A percentile compares a stretch with the other conserved stretches of the same genome.
Evolutionary conservation across 108 stramenopile species (phyloP).

Genomic region (Hondaea fermentalgiana): DNA sequence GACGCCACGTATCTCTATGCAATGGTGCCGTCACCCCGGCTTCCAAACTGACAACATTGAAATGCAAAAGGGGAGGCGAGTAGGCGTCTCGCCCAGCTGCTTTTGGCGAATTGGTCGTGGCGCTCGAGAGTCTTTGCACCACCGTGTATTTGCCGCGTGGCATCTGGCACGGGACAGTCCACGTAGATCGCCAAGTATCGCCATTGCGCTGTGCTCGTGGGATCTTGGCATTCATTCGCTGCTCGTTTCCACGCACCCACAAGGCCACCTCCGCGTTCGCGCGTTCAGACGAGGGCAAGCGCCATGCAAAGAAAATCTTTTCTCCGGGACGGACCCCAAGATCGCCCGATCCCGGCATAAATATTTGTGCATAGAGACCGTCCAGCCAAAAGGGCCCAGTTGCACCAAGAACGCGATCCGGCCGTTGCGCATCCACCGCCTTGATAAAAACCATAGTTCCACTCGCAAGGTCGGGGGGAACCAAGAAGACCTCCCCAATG

Average conservation of each 20-base stretch:
- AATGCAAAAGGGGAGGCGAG: neutral
- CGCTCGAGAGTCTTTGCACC: too few relatives aligned
- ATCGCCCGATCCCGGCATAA: neutral
- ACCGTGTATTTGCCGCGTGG: too few relatives aligned
- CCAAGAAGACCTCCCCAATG: neutral
- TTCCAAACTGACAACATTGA: neutral
- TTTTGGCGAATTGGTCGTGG: too few relatives aligned
- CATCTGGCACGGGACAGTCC: too few relatives aligned
- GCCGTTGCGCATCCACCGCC: neutral
- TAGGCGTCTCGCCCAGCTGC: too few relatives aligned
- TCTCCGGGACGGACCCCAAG: neutral
- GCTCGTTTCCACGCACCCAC: too few relatives aligned
- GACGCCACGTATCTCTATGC: neutral
- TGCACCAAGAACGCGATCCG: neutral
- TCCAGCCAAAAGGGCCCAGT: neutral
- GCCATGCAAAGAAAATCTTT: neutral
- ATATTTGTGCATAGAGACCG: neutral
- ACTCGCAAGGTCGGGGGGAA: neutral
- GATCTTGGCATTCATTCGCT: too few relatives aligned
- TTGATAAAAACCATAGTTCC: neutral
- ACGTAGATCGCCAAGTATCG: too few relatives aligned
- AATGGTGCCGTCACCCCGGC: neutral
- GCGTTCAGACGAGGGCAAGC: too few relatives aligned
- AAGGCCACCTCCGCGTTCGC: too few relatives aligned
- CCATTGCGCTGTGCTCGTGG: too few relatives aligned